Conservation (phyloP, 2,329 filamentous ascomycete species). For the Xylariales sp. region DNA sequence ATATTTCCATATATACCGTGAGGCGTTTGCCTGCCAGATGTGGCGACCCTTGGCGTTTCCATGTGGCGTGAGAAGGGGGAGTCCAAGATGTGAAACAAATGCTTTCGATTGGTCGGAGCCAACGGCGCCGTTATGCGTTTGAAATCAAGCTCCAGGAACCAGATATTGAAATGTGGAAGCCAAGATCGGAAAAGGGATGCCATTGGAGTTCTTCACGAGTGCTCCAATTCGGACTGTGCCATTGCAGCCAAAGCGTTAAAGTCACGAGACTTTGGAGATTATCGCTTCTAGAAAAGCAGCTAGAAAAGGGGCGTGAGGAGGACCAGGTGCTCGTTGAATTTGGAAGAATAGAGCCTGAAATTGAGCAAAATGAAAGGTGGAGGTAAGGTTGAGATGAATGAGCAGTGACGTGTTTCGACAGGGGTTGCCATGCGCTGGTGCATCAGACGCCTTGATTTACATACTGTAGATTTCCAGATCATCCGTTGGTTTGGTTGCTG, state of each 20-base stretch:
- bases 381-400: conserved; percentile 5
- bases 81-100: neutral
- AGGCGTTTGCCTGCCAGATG: too few relatives aligned
- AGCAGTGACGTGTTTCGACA: conserved; percentile 6
- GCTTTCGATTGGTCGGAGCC: neutral
- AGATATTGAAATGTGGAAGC: neutral
- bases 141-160: neutral
- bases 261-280: too few relatives aligned
- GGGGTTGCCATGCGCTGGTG: neutral
- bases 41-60: neutral
- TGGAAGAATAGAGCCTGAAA: too few relatives aligned
- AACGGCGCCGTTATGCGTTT: neutral
- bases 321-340: too few relatives aligned
- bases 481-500: too few relatives aligned
- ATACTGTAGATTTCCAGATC: neutral
- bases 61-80: neutral
- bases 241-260: too few relatives aligned
- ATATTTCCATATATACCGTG: too few relatives aligned
- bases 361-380: conserved; percentile 8
- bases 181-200: neutral
- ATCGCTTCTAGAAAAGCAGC: too few relatives aligned
- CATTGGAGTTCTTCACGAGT: neutral
- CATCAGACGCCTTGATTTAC: conserved; percentile 1
- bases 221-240: too few relatives aligned
- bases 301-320: too few relatives aligned